phyloP scores from a whole-genome alignment of 2,329 filamentous ascomycete species.

The Paraconiothyrium brasiliense region DNA sequence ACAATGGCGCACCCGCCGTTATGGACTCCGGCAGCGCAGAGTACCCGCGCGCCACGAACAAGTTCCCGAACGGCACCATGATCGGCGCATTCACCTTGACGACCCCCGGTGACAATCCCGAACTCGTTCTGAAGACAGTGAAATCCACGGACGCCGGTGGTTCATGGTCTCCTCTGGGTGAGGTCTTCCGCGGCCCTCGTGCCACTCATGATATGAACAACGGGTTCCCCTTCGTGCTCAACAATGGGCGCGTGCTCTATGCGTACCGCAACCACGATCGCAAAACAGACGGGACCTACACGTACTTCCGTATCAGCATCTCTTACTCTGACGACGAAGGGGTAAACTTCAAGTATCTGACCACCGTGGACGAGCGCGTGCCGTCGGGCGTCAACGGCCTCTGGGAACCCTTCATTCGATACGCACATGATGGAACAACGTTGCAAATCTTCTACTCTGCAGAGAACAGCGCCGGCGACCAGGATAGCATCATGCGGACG shows the following conservation, averaged over 20 bases:
- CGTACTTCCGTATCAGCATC: constrained; percentile 1
- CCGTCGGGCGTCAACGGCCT: constrained; percentile 46
- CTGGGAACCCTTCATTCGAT: constrained; percentile 60
- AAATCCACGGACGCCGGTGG: constrained; percentile 43
- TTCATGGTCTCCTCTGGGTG: not conserved
- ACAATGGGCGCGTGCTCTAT: not conserved
- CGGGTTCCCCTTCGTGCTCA: not conserved
- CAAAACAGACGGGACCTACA: not conserved
- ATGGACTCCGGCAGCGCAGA: not conserved
- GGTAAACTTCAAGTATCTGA: not conserved
- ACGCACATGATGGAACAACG: constrained; percentile 50
- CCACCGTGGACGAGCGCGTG: constrained; percentile 12
- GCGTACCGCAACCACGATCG: constrained; percentile 2
- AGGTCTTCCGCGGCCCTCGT: constrained; percentile 2
- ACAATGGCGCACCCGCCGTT: not conserved
- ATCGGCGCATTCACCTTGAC: constrained; percentile 5
- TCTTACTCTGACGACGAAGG: not conserved
- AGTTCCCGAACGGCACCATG: constrained; percentile 2
- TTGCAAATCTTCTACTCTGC: constrained; percentile 56
- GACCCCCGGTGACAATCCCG: not conserved
- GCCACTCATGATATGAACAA: constrained; percentile 28
- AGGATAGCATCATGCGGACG: constrained; percentile 55
- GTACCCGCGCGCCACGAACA: constrained; percentile 3
- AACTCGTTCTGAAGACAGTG: constrained; percentile 2
- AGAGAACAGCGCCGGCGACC: constrained; percentile 52